Conservation (phyloP, 2,329 filamentous ascomycete species). For the Neofusicoccum ribis region DNA sequence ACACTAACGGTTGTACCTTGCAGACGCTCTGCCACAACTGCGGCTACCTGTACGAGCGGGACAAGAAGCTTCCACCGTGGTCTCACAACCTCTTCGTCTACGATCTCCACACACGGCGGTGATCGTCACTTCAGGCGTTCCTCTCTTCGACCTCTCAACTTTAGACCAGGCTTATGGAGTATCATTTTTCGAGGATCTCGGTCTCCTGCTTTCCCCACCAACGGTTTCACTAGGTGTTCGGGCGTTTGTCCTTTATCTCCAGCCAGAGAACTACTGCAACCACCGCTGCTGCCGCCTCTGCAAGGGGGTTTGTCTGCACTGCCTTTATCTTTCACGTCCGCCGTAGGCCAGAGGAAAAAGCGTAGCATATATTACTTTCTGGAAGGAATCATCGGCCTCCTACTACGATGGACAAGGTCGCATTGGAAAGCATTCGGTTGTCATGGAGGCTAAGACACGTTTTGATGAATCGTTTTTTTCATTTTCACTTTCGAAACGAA, state of each 20-base stretch:
- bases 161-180: slow-evolving; percentile 14
- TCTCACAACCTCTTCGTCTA: slow-evolving; percentile 65
- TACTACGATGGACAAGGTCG: neutral
- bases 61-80: slow-evolving; percentile 79
- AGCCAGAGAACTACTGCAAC: neutral
- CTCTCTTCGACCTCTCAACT: neutral
- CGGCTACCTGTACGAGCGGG: slow-evolving; percentile 83
- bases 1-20: slow-evolving; percentile 14
- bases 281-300: neutral
- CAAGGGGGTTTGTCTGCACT: neutral
- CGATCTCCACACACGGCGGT: slow-evolving; percentile 29
- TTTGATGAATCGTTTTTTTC: neutral
- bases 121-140: neutral
- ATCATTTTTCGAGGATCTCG: neutral
- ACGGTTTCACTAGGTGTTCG: slow-evolving; percentile 2
- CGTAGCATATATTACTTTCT: neutral
- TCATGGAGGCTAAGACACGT: neutral
- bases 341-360: neutral
- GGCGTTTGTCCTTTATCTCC: neutral
- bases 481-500: neutral
- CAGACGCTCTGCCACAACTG: slow-evolving; percentile 92
- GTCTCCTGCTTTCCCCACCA: neutral
- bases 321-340: neutral
- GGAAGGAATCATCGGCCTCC: neutral
- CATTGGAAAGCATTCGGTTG: neutral